These are phyloP conservation scores for Pleurotus citrinopileatus DNA, from an alignment of 768 basidiomycete species.

Conservation along the genomic window DNA sequence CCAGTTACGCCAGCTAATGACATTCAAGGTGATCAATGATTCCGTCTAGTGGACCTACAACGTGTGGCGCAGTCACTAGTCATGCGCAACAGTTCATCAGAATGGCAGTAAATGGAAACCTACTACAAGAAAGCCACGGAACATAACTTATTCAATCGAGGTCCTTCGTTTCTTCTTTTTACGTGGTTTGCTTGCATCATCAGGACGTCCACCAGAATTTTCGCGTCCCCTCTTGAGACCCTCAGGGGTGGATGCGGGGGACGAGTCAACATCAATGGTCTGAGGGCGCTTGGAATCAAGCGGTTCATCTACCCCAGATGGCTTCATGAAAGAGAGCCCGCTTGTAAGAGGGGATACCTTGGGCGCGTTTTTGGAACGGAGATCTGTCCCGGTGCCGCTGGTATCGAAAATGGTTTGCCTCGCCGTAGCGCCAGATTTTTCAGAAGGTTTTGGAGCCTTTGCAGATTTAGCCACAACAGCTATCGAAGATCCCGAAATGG, in stretches of 20 bases:
- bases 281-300: conserved; percentile 15
- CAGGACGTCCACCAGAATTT: conserved; percentile 16
- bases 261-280: conserved; percentile 12
- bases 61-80: background rate
- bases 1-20: too few species aligned
- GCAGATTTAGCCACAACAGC: conserved; percentile 12
- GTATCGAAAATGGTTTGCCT: conserved; percentile 44
- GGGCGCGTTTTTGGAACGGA: conserved; percentile 28
- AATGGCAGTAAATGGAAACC: too few species aligned
- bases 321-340: conserved; percentile 43
- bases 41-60: background rate
- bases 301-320: conserved; percentile 54
- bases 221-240: conserved; percentile 30
- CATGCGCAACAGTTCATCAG: too few species aligned
- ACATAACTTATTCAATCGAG: background rate
- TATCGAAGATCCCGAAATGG: conserved; percentile 7
- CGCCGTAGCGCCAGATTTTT: conserved; percentile 36
- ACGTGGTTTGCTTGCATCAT: conserved; percentile 23
- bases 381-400: conserved; percentile 46
- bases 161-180: conserved; percentile 34
- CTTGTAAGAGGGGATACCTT: conserved; percentile 11
- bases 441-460: conserved; percentile 24
- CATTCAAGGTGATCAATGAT: too few species aligned
- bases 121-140: background rate
- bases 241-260: conserved; percentile 23